Conservation (phyloP, 257 asterid genomes). For the Capsicum chinense region DNA sequence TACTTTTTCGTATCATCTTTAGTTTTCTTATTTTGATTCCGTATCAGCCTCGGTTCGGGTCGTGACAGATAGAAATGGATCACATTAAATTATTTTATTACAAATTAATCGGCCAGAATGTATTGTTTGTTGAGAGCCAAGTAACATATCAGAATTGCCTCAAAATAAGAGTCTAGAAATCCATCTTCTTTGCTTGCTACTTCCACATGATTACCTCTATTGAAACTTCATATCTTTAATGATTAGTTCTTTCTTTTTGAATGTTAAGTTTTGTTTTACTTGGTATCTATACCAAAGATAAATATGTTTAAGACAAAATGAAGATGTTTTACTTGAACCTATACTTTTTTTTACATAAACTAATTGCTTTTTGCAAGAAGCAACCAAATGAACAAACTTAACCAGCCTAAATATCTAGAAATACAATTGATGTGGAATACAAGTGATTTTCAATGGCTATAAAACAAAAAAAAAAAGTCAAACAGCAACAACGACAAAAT, state of each 20-base stretch:
- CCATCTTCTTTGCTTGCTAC: slow-evolving; percentile 37
- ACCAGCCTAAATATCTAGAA: slow-evolving; percentile 24
- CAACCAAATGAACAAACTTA: slow-evolving; percentile 2
- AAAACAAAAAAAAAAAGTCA: slow-evolving; percentile 43
- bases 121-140: too few relatives aligned
- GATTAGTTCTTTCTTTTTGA: too few relatives aligned
- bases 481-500: slow-evolving; percentile 48
- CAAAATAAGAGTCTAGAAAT: slow-evolving; percentile 35
- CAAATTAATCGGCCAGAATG: slow-evolving; percentile 31
- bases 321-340: too few relatives aligned
- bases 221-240: too few relatives aligned
- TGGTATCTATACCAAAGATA: too few relatives aligned
- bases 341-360: neutral
- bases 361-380: neutral
- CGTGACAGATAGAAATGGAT: too few relatives aligned
- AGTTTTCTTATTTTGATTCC: too few relatives aligned
- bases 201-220: slow-evolving; percentile 25
- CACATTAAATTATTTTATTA: too few relatives aligned
- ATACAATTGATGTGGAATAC: slow-evolving; percentile 38
- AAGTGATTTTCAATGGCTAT: slow-evolving; percentile 48
- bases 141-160: slow-evolving; percentile 26
- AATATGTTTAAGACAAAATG: too few relatives aligned
- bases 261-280: too few relatives aligned
- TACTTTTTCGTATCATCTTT: too few relatives aligned
- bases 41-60: too few relatives aligned